Base-by-base conservation (phyloP, 2,329 filamentous ascomycete species). In the Pseudofabraea citricarpa region DNA sequence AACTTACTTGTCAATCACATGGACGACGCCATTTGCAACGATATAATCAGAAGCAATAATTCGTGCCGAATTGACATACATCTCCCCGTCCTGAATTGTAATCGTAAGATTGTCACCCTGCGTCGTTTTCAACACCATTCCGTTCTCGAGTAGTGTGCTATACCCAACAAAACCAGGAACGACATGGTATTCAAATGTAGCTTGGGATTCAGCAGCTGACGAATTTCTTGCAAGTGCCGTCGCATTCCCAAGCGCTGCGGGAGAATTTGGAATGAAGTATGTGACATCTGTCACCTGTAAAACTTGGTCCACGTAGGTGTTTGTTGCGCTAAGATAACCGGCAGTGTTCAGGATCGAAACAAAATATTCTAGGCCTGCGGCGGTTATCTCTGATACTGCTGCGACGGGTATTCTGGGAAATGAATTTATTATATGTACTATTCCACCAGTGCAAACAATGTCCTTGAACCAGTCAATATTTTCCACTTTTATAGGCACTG, bases 141-240 rank as follows among this genome's bases (percentile, higher is more conserved):
- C 67, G 50, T 72, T 66, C 19, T 51, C 52, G 15, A 77, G 64
- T 4, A 54, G 49, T 5, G 66, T 59, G 38, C 70, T 74, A 63
- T 83, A 85, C 42, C 65, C 66, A 1, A 81, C 69, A 7, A 68
- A 68, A 36, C 71, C 72, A 36, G 69, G 68, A 35, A 87, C 63
- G 40, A 86, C 70, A 58, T 88, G 83, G 63, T 87, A 87, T 20
- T 70, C 64, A 24, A 87, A 68, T 40, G 86, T 71, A 21, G 59
- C 60, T 2, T 68, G 59, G 2, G 85, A 66, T 12, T 77, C 60
- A 4, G 69, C 60, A 0, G 62, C 24, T 5, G 49, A 43, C 1
- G 44, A 33, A 9, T 43, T 50, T n/a, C 20, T 18, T 4, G 43
- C 36, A 3, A 51, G 32, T 10, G 22, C 20, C 2, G 46, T 52